These are phyloP conservation scores for Phytophthora syringae DNA, from an alignment of 352 stramenopile genomes.

Conservation along the genomic window DNA sequence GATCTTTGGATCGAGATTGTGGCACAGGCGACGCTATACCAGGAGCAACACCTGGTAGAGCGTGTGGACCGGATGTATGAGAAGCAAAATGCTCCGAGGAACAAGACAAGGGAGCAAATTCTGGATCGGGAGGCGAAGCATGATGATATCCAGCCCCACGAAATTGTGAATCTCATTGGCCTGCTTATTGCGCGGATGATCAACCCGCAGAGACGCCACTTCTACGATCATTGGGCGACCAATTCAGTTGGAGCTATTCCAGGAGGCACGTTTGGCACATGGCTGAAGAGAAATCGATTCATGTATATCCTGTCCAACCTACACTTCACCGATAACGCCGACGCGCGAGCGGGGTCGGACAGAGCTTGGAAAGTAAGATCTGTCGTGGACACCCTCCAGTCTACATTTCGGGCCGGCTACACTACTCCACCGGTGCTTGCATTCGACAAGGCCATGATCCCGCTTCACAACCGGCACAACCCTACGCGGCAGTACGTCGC, in stretches of 20 bases:
- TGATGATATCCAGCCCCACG: not conserved
- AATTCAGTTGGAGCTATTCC: not conserved
- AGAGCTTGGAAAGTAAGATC: not conserved
- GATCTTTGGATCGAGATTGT: not conserved
- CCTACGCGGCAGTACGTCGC: not conserved
- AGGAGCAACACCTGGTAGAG: not conserved
- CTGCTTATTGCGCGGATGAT: no score
- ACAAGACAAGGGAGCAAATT: conserved; percentile 5
- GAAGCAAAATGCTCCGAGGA: conserved; percentile 3
- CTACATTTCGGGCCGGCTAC: not conserved
- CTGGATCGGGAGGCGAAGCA: conserved; percentile 1
- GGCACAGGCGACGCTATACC: not conserved
- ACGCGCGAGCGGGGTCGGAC: not conserved
- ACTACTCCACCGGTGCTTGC: not conserved
- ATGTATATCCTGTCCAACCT: not conserved
- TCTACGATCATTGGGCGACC: not conserved
- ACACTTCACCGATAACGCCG: conserved; percentile 1
- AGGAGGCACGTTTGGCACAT: conserved; percentile 1
- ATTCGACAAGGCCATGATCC: conserved; percentile 1
- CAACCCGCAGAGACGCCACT: no score
- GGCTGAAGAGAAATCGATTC: not conserved
- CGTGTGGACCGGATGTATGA: conserved; percentile 5
- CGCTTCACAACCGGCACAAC: not conserved
- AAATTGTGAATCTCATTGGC: not conserved
- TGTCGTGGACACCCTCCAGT: not conserved